Evolutionary conservation across 441 rosid species (phyloP), one percentile per base, ranked within the genome.

Genomic region (Aquilaria agallochum): DNA sequence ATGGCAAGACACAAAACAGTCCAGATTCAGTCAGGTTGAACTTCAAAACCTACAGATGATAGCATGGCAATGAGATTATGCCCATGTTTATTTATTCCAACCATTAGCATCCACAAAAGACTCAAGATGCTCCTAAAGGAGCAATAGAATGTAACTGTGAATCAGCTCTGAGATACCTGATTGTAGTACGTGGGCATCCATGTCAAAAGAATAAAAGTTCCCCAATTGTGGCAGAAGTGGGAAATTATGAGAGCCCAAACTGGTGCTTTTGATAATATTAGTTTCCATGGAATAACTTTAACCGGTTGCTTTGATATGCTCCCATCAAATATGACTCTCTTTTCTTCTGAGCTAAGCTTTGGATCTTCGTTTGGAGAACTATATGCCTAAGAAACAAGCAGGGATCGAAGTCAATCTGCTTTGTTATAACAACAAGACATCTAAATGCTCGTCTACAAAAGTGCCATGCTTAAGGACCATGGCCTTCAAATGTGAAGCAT

Each of bases 171-270:
- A 20, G 27, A 20, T 20, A 86, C 98, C 74, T 92, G 94, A 62
- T 90, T 76, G 75, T 92, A 90, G 71, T 90, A 92, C 7, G 97
- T 90, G 1, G 98, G 98, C 97, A 92, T 92, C 98, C 97, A 90
- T 4, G 98, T 92, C 31, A 92, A 74, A 61, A 92, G 96, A 79
- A 92, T 92, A 73, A 90, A 90, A 30, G 98, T 90, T 53, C 98
- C 97, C 96, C 94, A 90, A 51, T 92, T 92, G 62, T 90, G 97
- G 78, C 97, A 92, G 72, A 92, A 92, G 61, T 92, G 97, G 64
- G 77, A 92, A 32, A 59, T 65, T 31, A 92, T 88, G 42, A 92
- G 81, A 67, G 98, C 97, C 94, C 94, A 90, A 30, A 92, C 97
- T 0, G 97, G 97, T 36, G 92, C 79, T 72, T 92, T 85, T 2